Base-by-base conservation (phyloP, 257 asterid genomes). In the Mitragyna speciosa region DNA sequence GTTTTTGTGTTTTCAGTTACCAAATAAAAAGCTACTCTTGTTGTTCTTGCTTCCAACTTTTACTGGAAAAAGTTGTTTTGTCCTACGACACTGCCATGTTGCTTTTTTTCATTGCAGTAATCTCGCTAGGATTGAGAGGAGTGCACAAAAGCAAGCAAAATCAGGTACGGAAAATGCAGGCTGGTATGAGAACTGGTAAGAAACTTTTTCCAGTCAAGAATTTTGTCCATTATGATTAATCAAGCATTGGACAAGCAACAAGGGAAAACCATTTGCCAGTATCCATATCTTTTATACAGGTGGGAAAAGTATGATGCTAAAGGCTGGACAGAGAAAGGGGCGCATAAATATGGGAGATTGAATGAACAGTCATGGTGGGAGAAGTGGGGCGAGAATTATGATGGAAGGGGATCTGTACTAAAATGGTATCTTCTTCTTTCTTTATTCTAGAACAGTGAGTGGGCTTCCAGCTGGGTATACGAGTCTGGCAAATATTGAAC, bases 281-380 rank as follows among this genome's bases (percentile, higher is more conserved):
- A 10, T 80, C 64, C 19, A 17, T 26, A 0, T 28, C 26, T 78
- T 64, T n/a, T 28, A n/a, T 82, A 70, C 84, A 96, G 99, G 99
- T 96, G 97, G 99, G 99, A 96, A 52, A 96, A 96, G 72, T 96
- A 96, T 83, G 99, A 96, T 81, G 99, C 98, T 33, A 96, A 96
- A 87, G 99, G 99, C 61, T 91, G 92, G 95, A 94, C 98, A 11
- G 99, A 96, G 92, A 96, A 96, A 86, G 98, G 97, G 72, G 97
- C 98, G 14, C 98, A 96, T 72, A 96, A 96, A 76, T 96, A 96
- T 82, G 99, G 99, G 52, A 91, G 97, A 84, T 69, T 96, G 87
- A 91, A 96, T 76, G 99, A 94, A 79, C 97, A 96, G 80, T 96
- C 99, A 10, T 96, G 99, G 99, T 96, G 99, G 99, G 99, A 96